Conservation (phyloP, 164 flowering plant genomes). For the Stephania japonica region DNA sequence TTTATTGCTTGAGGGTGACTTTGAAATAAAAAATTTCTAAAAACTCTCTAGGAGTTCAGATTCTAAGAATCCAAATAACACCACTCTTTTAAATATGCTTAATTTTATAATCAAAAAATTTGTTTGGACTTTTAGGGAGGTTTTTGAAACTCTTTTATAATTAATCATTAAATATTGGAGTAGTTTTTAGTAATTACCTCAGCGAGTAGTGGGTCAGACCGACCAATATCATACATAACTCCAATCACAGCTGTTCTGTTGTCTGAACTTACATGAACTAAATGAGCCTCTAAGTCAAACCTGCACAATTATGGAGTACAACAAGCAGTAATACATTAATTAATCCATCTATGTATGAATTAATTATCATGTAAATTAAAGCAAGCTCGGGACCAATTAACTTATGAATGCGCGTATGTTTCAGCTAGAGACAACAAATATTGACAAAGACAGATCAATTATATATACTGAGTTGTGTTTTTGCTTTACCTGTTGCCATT, state of each 20-base stretch:
- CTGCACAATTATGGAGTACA: conserved; percentile 16
- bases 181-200: conserved; percentile 25
- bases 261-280: conserved; percentile 43
- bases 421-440: neutral
- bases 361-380: too few relatives aligned
- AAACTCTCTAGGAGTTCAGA: too few relatives aligned
- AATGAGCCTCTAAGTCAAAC: conserved; percentile 48
- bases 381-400: neutral
- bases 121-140: too few relatives aligned
- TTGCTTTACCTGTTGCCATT: conserved; percentile 39
- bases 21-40: too few relatives aligned
- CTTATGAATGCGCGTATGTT: neutral
- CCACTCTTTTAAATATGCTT: too few relatives aligned
- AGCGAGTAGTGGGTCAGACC: conserved; percentile 39
- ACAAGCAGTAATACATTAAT: neutral
- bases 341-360: neutral
- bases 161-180: too few relatives aligned
- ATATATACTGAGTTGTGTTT: neutral
- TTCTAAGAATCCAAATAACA: too few relatives aligned
- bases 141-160: too few relatives aligned
- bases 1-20: too few relatives aligned
- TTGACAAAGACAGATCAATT: neutral
- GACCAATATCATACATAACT: conserved; percentile 39
- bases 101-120: too few relatives aligned
- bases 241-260: conserved; percentile 43